Conservation (phyloP, 2,329 filamentous ascomycete genomes). For the Thielaviopsis musarum region DNA sequence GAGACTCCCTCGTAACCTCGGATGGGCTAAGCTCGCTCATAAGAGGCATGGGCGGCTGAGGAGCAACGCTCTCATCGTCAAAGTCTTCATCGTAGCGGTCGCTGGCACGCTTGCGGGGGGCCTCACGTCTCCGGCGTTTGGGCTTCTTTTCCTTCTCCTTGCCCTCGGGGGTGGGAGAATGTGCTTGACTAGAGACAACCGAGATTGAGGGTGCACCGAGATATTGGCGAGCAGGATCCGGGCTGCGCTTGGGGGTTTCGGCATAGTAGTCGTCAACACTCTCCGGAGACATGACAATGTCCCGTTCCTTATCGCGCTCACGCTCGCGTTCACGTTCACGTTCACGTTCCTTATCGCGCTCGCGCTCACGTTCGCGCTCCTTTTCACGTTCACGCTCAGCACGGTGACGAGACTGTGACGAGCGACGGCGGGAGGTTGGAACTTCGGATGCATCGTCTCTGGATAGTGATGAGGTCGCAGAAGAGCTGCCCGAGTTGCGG, state of each 20-base stretch:
- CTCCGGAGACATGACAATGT: conserved; percentile 16
- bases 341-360: neutral
- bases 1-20: conserved; percentile 74
- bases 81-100: conserved; percentile 34
- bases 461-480: conserved; percentile 33
- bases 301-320: conserved; percentile 24
- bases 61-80: conserved; percentile 37
- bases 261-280: conserved; percentile 10
- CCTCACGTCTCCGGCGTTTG: conserved; percentile 34
- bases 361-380: neutral
- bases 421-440: conserved; percentile 34
- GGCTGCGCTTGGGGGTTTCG: conserved; percentile 29
- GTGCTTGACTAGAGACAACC: conserved; percentile 12
- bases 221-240: conserved; percentile 17
- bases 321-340: neutral
- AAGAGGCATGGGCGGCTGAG: conserved; percentile 64
- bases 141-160: conserved; percentile 8
- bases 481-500: conserved; percentile 45
- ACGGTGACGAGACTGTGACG: conserved; percentile 21
- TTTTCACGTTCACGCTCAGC: neutral
- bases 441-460: conserved; percentile 38
- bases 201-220: too few relatives aligned
- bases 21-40: conserved; percentile 75
- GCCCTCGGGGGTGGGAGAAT: conserved; percentile 15
- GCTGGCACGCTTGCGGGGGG: conserved; percentile 28